These are phyloP conservation scores for Yamadazyma tumulicola DNA, from an alignment of 805 yeast species.

Conservation along the genomic window DNA sequence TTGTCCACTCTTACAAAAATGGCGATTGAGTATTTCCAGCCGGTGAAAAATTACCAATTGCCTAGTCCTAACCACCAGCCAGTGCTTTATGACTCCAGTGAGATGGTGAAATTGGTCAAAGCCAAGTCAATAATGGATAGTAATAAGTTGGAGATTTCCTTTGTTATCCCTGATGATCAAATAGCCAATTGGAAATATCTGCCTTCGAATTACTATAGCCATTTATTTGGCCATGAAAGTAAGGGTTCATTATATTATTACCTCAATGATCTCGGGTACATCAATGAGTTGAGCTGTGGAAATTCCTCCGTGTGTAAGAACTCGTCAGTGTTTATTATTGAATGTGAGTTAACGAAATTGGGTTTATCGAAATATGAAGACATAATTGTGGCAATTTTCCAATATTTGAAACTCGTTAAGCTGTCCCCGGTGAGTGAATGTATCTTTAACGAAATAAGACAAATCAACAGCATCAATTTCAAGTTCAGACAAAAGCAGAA, in stretches of 20 bases:
- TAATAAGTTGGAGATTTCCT: conserved; percentile 62
- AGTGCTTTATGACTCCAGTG: conserved; percentile 46
- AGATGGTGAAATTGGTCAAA: conserved; percentile 51
- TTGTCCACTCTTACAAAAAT: conserved; percentile 68
- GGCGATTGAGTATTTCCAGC: conserved; percentile 64
- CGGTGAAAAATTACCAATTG: conserved; percentile 51
- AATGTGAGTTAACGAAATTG: conserved; percentile 68
- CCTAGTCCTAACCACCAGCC: conserved; percentile 42
- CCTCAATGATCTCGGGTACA: conserved; percentile 75
- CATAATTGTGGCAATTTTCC: conserved; percentile 59
- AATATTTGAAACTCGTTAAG: conserved; percentile 63
- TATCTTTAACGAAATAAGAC: conserved; percentile 74
- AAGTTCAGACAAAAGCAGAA: conserved; percentile 75
- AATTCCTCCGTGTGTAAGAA: conserved; percentile 63
- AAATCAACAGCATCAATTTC: conserved; percentile 66
- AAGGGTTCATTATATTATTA: conserved; percentile 74
- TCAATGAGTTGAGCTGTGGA: conserved; percentile 74
- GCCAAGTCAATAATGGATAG: conserved; percentile 84
- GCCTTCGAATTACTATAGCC: conserved; percentile 72
- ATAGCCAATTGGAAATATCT: conserved; percentile 57
- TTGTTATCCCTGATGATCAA: conserved; percentile 73
- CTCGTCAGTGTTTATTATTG: conserved; percentile 62
- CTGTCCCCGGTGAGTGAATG: conserved; percentile 57
- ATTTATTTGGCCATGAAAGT: conserved; percentile 90
- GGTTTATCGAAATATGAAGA: conserved; percentile 66